Evolutionary conservation across 805 yeast species (phyloP).

Genomic region (Hanseniaspora vineae): DNA sequence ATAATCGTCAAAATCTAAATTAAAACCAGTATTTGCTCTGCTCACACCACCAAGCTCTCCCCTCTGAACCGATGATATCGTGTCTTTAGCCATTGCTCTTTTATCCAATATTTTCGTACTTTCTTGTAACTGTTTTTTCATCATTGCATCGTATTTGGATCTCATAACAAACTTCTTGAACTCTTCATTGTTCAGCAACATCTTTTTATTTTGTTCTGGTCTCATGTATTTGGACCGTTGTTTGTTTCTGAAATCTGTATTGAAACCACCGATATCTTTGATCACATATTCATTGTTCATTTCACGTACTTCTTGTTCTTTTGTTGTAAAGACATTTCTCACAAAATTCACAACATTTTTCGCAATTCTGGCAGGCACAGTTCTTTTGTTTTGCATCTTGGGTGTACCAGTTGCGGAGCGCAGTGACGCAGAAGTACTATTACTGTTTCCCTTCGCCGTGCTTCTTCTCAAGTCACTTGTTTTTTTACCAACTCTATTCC

Average conservation of each 20-base stretch:
- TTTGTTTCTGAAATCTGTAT: slow-evolving; percentile 7
- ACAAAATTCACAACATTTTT: slow-evolving; percentile 1
- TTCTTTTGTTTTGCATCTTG: background rate
- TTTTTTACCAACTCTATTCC: background rate
- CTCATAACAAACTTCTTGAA: slow-evolving; percentile 18
- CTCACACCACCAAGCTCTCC: no score
- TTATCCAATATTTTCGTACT: background rate
- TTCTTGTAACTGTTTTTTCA: slow-evolving; percentile 13
- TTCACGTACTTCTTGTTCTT: slow-evolving; percentile 11
- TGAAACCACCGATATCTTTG: slow-evolving; percentile 1
- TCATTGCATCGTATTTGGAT: slow-evolving; percentile 16
- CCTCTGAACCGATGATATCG: background rate
- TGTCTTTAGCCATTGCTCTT: background rate
- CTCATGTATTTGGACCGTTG: slow-evolving; percentile 1
- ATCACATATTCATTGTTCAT: slow-evolving; percentile 8
- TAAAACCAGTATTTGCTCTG: no score
- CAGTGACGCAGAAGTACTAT: no score
- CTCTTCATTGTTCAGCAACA: slow-evolving; percentile 17
- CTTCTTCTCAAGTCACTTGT: no score
- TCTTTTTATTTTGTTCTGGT: background rate
- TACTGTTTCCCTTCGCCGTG: no score
- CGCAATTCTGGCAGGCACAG: no score
- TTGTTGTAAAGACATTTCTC: slow-evolving; percentile 11
- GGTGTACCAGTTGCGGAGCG: no score
- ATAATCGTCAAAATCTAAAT: background rate